Percentiles rank a stretch among this genome's conserved stretches.
These are phyloP conservation scores for Blastobotrys muscicola DNA, from an alignment of 805 yeast genomes.

Conservation along the genomic window DNA sequence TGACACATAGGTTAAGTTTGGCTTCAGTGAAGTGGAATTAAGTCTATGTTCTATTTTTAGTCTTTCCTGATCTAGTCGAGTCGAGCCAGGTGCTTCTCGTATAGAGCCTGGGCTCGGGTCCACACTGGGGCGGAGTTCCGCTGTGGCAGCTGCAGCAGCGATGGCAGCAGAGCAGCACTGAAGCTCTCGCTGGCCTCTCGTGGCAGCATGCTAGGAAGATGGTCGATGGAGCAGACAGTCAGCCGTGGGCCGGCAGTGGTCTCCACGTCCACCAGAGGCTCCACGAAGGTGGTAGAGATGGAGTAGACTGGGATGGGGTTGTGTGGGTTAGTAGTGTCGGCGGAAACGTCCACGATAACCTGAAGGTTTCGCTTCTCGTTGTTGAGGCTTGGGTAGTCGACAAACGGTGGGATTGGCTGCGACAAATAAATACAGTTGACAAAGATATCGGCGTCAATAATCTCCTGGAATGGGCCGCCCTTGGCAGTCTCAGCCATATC, in stretches of 20 bases:
- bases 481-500: constrained; percentile 92
- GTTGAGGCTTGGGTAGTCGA: constrained; percentile 61
- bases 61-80: constrained; percentile 24
- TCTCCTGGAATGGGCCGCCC: constrained; percentile 97
- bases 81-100: constrained; percentile 75
- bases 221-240: constrained; percentile 92
- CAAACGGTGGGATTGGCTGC: constrained; percentile 87
- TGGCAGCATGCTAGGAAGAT: constrained; percentile 89
- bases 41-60: not conserved
- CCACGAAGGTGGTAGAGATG: constrained; percentile 79
- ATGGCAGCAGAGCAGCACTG: constrained; percentile 80
- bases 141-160: constrained; percentile 72
- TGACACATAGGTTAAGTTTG: too few relatives aligned
- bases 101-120: constrained; percentile 78
- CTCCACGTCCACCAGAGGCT: constrained; percentile 82
- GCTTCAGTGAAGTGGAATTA: too few relatives aligned
- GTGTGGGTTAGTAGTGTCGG: constrained; percentile 97
- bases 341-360: constrained; percentile 94
- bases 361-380: constrained; percentile 62
- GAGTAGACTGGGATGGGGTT: constrained; percentile 94
- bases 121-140: constrained; percentile 83
- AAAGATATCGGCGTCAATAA: constrained; percentile 77
- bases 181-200: constrained; percentile 95
- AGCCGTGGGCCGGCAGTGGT: constrained; percentile 74
- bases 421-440: constrained; percentile 94